Percentiles rank a stretch among this genome's conserved stretches.
Evolutionary conservation across 495 filamentous ascomycete genomes (phyloP).

Genomic region (Penicillium cataractarum): DNA sequence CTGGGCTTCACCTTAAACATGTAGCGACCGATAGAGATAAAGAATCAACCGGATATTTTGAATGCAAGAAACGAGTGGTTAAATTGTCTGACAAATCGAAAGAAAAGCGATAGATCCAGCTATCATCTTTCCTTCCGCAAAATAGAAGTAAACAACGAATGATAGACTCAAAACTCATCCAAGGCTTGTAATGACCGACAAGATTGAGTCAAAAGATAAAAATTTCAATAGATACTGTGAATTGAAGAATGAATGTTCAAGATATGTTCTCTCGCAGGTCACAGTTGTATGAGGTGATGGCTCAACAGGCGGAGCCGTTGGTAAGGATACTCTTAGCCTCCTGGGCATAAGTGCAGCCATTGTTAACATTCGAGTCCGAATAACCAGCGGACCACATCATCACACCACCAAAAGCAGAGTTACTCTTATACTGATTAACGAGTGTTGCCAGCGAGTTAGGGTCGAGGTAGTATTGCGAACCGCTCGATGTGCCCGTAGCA

Average conservation of each 20-base stretch:
- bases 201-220: background rate
- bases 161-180: background rate
- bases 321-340: slow-evolving; percentile 37
- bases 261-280: background rate
- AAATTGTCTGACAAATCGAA: background rate
- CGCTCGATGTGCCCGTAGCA: slow-evolving; percentile 42
- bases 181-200: background rate
- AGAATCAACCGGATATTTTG: too few relatives aligned
- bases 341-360: slow-evolving; percentile 48
- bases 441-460: slow-evolving; percentile 37
- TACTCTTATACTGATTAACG: slow-evolving; percentile 34
- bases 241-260: background rate
- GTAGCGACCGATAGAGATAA: background rate
- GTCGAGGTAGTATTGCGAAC: slow-evolving; percentile 47
- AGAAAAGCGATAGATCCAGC: background rate
- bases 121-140: background rate
- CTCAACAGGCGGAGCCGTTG: slow-evolving; percentile 18
- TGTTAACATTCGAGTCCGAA: slow-evolving; percentile 45
- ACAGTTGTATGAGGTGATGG: background rate
- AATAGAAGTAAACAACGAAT: background rate
- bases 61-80: background rate
- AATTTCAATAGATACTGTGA: background rate
- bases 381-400: slow-evolving; percentile 59
- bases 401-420: slow-evolving; percentile 52
- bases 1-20: background rate